Evolutionary conservation across 2,329 filamentous ascomycete genomes (phyloP).

Genomic region (Aspergillus carbonarius): DNA sequence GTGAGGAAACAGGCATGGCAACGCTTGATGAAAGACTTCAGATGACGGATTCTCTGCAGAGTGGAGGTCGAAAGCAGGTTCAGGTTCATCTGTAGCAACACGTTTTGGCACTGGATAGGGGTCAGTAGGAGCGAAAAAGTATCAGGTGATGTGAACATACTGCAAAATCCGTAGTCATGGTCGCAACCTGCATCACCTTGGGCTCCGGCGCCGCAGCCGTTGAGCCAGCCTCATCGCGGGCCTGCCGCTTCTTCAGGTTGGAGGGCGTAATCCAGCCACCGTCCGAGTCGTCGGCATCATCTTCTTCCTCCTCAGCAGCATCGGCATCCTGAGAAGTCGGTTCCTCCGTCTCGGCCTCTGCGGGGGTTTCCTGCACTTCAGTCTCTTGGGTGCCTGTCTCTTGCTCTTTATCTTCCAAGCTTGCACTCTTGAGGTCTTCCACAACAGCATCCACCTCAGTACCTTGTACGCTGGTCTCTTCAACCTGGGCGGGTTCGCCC

Average conservation of each 20-base stretch:
- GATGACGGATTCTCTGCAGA: constrained; percentile 74
- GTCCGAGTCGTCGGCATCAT: constrained; percentile 47
- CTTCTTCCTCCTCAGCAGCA: constrained; percentile 24
- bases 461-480: constrained; percentile 22
- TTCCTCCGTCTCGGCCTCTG: constrained; percentile 18
- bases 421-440: constrained; percentile 27
- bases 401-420: constrained; percentile 29
- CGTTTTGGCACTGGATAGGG: constrained; percentile 69
- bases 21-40: constrained; percentile 85
- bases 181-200: constrained; percentile 77
- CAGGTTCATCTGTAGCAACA: constrained; percentile 90
- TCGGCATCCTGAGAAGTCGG: background rate
- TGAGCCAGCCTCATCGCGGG: constrained; percentile 58
- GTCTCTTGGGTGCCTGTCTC: constrained; percentile 8
- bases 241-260: constrained; percentile 83
- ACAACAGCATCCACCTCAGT: constrained; percentile 30
- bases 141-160: constrained; percentile 54
- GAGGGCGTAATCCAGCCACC: constrained; percentile 93
- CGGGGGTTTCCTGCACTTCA: constrained; percentile 15
- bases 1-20: constrained; percentile 92
- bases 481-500: background rate
- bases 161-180: constrained; percentile 91
- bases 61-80: constrained; percentile 74
- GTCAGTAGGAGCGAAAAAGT: background rate
- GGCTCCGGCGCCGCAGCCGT: constrained; percentile 54